Base-by-base conservation (phyloP, 257 asterid species). In the Penstemon barbatus region DNA sequence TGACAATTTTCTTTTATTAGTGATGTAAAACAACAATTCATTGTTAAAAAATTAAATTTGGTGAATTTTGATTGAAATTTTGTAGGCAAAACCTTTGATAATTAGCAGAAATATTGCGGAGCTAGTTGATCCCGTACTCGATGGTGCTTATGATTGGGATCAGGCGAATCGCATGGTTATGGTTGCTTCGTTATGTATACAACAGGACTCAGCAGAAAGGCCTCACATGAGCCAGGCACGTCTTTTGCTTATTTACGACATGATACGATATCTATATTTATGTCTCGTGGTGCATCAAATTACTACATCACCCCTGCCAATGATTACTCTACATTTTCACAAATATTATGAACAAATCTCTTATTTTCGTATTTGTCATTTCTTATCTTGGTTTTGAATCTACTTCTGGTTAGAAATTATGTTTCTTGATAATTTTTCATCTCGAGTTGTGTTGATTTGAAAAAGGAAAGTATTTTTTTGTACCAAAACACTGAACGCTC, bases 181-280 rank as follows among this genome's bases (percentile, higher is more conserved):
- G 84, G 95, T 91, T 66, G 89, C 90, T 68, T 83, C 96, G 53
- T 58, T 85, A 60, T 94, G 99, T 77, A 82, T 91, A 74, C 90
- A 89, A 62, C 96, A 80, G 15, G 51, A 65, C 49, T 68, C 97
- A 48, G 36, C 88, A 8, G 97, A 89, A 18, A 87, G 99, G 69
- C 99, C 99, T 73, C 71, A 68, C 42, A 94, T 94, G 97, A 86
- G 87, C 80, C 91, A 91, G 92, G 99, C 84, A 81, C 39, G 79
- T 61, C 50, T 15, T 65, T 57, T 59, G 38, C 37, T 0, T 71
- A 5, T 6, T 5, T 10, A 33, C 33, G 33, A 25, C 33, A 25
- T 25, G 33, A 25, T 25, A 25, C 33, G 2, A 25, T 25, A 25
- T 25, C 33, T 25, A 25, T 25, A 25, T 25, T 25, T 25, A 25